Evolutionary conservation across 2,329 filamentous ascomycete species (phyloP).

Genomic region (Pyrenophora tritici-repentis): DNA sequence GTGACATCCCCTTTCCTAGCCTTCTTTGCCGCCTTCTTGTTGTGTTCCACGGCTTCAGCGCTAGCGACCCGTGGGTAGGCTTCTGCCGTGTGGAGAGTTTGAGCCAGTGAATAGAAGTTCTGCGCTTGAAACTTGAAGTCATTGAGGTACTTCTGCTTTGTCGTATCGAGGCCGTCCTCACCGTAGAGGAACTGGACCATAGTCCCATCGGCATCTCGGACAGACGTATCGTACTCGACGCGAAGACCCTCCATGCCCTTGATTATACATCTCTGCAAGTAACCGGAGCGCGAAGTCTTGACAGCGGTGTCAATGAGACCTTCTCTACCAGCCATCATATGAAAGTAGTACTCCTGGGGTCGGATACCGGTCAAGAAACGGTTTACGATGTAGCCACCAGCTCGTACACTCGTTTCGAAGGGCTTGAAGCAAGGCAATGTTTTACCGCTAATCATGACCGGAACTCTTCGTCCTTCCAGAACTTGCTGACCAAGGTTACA

Average conservation of each 20-base stretch:
- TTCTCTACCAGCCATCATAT: constrained; percentile 98
- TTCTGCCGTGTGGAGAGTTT: constrained; percentile 71
- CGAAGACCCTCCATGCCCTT: constrained; percentile 97
- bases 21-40: constrained; percentile 74
- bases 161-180: constrained; percentile 92
- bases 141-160: constrained; percentile 87
- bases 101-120: constrained; percentile 80
- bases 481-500: constrained; percentile 97
- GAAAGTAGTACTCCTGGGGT: constrained; percentile 98
- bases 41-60: constrained; percentile 67
- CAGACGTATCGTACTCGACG: constrained; percentile 91
- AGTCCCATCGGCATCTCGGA: constrained; percentile 90
- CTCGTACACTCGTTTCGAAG: constrained; percentile 85
- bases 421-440: constrained; percentile 91
- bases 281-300: constrained; percentile 96
- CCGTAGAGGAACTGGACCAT: constrained; percentile 96
- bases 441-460: constrained; percentile 97
- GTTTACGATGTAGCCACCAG: constrained; percentile 91
- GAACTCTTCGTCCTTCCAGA: constrained; percentile 90
- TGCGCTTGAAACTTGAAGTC: constrained; percentile 89
- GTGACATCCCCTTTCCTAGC: constrained; percentile 72
- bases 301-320: constrained; percentile 98
- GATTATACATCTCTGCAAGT: constrained; percentile 94
- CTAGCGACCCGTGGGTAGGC: constrained; percentile 62
- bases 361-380: constrained; percentile 97